These are phyloP conservation scores for Tetradesmus obliquus DNA, from an alignment of 139 green algal genomes.

Conservation along the genomic window DNA sequence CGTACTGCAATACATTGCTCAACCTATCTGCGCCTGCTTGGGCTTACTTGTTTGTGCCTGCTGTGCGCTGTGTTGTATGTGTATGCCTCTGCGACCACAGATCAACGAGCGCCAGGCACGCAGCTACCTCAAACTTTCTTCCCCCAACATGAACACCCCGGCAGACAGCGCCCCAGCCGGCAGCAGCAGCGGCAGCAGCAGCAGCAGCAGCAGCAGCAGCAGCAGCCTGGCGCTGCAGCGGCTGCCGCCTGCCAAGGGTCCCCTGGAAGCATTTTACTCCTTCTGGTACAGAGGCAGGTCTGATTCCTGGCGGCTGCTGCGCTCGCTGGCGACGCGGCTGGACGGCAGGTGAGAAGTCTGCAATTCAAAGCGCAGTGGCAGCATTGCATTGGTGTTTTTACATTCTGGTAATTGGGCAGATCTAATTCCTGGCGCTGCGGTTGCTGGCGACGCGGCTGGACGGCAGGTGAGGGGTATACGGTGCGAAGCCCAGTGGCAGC, in stretches of 20 bases:
- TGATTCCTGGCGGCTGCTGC: slow-evolving; percentile 25
- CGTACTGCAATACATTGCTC: no score
- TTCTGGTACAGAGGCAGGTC: slow-evolving; percentile 23
- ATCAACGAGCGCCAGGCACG: slow-evolving; percentile 23
- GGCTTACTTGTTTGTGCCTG: no score
- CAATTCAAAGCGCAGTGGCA: no score
- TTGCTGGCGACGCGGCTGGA: no score
- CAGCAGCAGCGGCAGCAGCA: not conserved
- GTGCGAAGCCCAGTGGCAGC: no score
- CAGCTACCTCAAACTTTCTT: not conserved
- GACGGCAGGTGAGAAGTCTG: not conserved
- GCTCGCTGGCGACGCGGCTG: slow-evolving; percentile 8
- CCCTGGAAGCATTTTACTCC: slow-evolving; percentile 4
- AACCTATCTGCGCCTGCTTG: no score
- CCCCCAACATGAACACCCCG: not conserved
- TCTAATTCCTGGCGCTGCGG: no score
- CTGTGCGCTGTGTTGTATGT: no score
- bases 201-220: not conserved
- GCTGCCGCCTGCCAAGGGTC: not conserved
- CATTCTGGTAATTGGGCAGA: no score
- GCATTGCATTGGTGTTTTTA: no score
- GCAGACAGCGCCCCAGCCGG: not conserved
- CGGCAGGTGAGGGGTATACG: no score
- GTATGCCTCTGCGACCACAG: no score
- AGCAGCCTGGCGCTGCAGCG: slow-evolving; percentile 11